Conservation (phyloP, 2,329 filamentous ascomycete genomes). For the Sporothrix inflata region DNA sequence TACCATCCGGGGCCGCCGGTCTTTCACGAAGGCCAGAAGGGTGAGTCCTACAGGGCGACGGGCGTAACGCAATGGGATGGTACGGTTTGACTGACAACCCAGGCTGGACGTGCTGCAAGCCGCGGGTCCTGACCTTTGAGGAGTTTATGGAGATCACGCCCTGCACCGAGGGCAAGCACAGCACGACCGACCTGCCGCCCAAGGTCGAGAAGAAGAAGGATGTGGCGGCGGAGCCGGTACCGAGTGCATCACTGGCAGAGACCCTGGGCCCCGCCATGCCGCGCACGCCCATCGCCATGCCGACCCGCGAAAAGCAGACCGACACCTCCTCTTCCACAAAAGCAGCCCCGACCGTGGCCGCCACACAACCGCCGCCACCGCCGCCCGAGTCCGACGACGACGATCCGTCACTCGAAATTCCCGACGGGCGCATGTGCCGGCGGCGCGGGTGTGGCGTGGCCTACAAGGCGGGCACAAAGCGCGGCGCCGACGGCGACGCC, state of each 20-base stretch:
- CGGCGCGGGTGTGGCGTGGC: conserved; percentile 71
- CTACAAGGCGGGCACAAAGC: conserved; percentile 63
- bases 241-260: conserved; percentile 26
- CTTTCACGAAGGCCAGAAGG: conserved; percentile 99
- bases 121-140: conserved; percentile 94
- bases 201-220: conserved; percentile 65
- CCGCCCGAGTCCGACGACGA: conserved; percentile 85
- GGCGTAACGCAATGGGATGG: neutral
- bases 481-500: conserved; percentile 47
- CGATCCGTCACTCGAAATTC: conserved; percentile 73
- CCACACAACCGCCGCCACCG: conserved; percentile 53
- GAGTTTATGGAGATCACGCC: conserved; percentile 93
- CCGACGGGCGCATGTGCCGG: conserved; percentile 75
- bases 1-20: conserved; percentile 94
- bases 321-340: neutral
- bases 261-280: conserved; percentile 43
- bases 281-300: conserved; percentile 48
- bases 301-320: conserved; percentile 41
- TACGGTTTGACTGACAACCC: conserved; percentile 9
- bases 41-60: conserved; percentile 53
- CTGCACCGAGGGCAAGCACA: conserved; percentile 92
- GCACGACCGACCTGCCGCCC: conserved; percentile 74
- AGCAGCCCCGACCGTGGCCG: conserved; percentile 35
- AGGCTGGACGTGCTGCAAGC: conserved; percentile 99
- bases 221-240: conserved; percentile 53